phyloP scores from a whole-genome alignment of 352 stramenopile genomes.

The Globisporangium recalcitrans region DNA sequence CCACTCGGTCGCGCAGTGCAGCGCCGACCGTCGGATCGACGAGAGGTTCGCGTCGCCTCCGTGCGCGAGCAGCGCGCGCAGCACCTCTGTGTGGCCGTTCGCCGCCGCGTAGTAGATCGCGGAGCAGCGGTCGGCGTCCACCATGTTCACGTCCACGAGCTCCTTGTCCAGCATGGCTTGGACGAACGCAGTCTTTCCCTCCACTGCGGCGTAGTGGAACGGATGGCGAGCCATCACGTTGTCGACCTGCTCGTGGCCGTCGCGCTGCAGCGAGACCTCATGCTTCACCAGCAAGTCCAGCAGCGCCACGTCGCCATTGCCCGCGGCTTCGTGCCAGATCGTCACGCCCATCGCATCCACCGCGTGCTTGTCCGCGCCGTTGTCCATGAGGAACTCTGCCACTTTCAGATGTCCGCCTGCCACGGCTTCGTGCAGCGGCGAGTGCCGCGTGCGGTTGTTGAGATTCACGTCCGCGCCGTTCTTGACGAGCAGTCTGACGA shows the following conservation, averaged over 20 bases:
- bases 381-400: slow-evolving; percentile 44
- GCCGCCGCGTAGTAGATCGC: slow-evolving; percentile 71
- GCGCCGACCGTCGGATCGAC: slow-evolving; percentile 55
- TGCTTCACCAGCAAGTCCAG: slow-evolving; percentile 54
- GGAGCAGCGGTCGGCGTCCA: slow-evolving; percentile 56
- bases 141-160: slow-evolving; percentile 65
- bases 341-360: slow-evolving; percentile 78
- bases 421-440: slow-evolving; percentile 63
- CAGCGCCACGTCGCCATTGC: slow-evolving; percentile 50
- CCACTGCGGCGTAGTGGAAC: slow-evolving; percentile 77
- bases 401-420: slow-evolving; percentile 42
- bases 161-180: slow-evolving; percentile 39
- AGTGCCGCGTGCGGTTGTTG: slow-evolving; percentile 56
- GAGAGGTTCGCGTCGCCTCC: slow-evolving; percentile 48
- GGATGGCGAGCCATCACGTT: slow-evolving; percentile 76
- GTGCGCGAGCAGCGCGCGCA: slow-evolving; percentile 40
- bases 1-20: slow-evolving; percentile 78
- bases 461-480: slow-evolving; percentile 54
- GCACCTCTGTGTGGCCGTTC: slow-evolving; percentile 52
- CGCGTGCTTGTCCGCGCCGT: slow-evolving; percentile 56
- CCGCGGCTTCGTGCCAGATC: slow-evolving; percentile 74
- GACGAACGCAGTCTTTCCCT: slow-evolving; percentile 57
- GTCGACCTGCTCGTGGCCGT: slow-evolving; percentile 45
- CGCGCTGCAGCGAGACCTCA: slow-evolving; percentile 37
- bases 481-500: slow-evolving; percentile 40